A percentile compares a stretch with the other conserved stretches of the same genome.
These are phyloP conservation scores for Aspergillus alliaceus DNA, from an alignment of 2,329 filamentous ascomycete species.

Conservation along the genomic window DNA sequence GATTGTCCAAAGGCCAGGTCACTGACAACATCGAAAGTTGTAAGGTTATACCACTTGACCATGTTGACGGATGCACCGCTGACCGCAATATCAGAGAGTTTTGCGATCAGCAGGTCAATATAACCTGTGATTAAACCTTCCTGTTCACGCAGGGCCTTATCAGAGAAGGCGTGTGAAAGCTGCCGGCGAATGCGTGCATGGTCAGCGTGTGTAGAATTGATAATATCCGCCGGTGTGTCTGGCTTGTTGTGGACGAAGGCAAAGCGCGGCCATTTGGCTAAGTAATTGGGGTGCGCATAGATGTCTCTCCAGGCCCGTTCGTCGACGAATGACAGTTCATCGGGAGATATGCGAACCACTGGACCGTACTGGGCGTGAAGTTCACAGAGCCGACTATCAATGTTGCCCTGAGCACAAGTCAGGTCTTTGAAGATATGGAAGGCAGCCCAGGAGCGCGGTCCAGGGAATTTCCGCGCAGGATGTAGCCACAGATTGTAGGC, in stretches of 20 bases:
- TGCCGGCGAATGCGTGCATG: not conserved
- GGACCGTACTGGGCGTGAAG: not conserved
- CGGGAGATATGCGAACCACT: not conserved
- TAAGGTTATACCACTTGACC: not conserved
- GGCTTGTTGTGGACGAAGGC: not conserved
- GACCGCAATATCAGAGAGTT: too few relatives aligned
- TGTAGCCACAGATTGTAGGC: too few relatives aligned
- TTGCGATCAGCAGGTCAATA: too few relatives aligned
- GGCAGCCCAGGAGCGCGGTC: too few relatives aligned
- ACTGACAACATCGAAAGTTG: not conserved
- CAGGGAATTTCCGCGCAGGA: too few relatives aligned
- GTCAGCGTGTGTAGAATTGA: not conserved
- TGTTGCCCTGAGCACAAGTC: too few relatives aligned
- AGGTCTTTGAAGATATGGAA: too few relatives aligned
- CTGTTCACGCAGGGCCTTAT: not conserved
- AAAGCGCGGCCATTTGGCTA: not conserved
- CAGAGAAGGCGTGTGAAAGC: not conserved
- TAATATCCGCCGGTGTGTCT: too few relatives aligned
- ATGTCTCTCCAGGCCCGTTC: not conserved
- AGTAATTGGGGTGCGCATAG: not conserved
- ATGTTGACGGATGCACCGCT: not conserved
- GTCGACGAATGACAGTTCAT: not conserved
- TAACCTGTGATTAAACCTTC: too few relatives aligned
- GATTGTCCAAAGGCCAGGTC: not conserved
- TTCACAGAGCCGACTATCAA: too few relatives aligned